phyloP scores from a whole-genome alignment of 2,329 filamentous ascomycete species.

The Biscogniauxia sp. region DNA sequence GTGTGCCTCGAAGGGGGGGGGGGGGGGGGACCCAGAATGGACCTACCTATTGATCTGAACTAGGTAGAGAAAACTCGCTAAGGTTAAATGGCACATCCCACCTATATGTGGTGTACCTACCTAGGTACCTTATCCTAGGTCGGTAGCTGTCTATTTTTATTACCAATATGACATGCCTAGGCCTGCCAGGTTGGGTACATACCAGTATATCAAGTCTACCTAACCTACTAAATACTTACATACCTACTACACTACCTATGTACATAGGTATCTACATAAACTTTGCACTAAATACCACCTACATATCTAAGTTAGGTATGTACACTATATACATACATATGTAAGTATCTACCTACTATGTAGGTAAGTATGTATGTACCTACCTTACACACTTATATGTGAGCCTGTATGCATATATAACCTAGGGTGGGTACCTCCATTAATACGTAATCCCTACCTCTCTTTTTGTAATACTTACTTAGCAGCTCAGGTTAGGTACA shows the following conservation, averaged over 20 bases:
- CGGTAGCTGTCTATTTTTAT: not conserved
- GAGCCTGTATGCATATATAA: not conserved
- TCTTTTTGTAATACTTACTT: not conserved
- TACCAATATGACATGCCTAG: not conserved
- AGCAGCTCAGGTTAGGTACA: not conserved
- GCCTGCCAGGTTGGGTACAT: too few species aligned
- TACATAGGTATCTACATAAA: too few species aligned
- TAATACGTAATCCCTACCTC: not conserved
- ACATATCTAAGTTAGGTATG: too few species aligned
- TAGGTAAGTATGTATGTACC: too few species aligned
- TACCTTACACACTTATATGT: not conserved
- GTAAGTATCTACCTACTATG: too few species aligned
- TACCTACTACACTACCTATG: too few species aligned
- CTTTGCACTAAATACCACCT: too few species aligned
- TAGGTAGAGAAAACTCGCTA: not conserved
- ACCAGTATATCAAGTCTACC: too few species aligned
- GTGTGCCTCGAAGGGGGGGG: not conserved
- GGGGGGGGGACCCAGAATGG: not conserved
- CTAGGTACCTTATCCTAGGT: not conserved
- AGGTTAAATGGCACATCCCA: not conserved
- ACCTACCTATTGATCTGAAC: not conserved
- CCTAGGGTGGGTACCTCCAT: not conserved
- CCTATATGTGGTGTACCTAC: too few species aligned
- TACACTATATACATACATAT: too few species aligned
- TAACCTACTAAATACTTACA: too few species aligned